Conservation (phyloP, 2,329 filamentous ascomycete species). For the Penicillium hesseltinei region DNA sequence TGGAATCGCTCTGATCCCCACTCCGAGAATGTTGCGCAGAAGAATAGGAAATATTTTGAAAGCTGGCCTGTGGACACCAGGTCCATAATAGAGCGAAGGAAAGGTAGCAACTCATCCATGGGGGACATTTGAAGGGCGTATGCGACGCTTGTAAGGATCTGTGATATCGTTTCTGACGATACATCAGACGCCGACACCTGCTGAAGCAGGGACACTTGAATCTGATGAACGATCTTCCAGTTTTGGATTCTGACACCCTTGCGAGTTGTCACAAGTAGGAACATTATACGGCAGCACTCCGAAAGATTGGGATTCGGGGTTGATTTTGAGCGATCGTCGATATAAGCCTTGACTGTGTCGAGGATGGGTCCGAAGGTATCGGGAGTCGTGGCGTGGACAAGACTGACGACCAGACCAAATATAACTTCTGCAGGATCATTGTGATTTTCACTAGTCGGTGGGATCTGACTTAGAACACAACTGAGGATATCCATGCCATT, state of each 20-base stretch:
- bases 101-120: slow-evolving; percentile 73
- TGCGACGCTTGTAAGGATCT: slow-evolving; percentile 51
- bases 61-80: slow-evolving; percentile 64
- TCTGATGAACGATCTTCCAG: slow-evolving; percentile 66
- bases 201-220: slow-evolving; percentile 55
- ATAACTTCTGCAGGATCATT: slow-evolving; percentile 55
- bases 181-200: slow-evolving; percentile 27
- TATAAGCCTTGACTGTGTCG: slow-evolving; percentile 58
- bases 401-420: slow-evolving; percentile 72
- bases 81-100: slow-evolving; percentile 64
- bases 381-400: slow-evolving; percentile 75
- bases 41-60: slow-evolving; percentile 73
- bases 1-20: slow-evolving; percentile 72
- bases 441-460: slow-evolving; percentile 29
- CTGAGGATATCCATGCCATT: slow-evolving; percentile 54
- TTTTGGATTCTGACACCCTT: slow-evolving; percentile 71
- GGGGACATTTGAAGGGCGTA: slow-evolving; percentile 73
- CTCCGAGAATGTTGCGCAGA: slow-evolving; percentile 78
- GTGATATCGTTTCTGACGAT: slow-evolving; percentile 29
- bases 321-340: slow-evolving; percentile 35
- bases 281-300: slow-evolving; percentile 40
- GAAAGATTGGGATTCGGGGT: slow-evolving; percentile 42
- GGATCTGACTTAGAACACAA: slow-evolving; percentile 47
- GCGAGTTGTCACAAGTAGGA: slow-evolving; percentile 73
- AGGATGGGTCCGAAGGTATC: slow-evolving; percentile 71